These are phyloP conservation scores for Ustilago loliicola DNA, from an alignment of 1,284 basidiomycete genomes.

Conservation along the genomic window DNA sequence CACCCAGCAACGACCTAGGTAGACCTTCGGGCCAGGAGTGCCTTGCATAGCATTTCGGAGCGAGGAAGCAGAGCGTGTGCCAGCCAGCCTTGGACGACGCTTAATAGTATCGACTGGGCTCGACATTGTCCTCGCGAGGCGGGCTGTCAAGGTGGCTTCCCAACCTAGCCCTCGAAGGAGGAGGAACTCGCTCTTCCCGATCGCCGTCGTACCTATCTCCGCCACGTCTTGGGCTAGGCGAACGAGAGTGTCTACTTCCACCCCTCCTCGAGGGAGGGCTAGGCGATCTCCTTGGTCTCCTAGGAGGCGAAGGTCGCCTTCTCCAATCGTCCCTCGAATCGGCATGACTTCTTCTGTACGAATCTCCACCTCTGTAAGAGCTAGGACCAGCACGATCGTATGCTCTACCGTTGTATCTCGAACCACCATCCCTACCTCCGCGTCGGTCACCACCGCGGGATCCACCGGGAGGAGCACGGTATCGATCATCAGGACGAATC, in stretches of 20 bases:
- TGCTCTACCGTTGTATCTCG: constrained; percentile 39
- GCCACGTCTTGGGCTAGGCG: constrained; percentile 41
- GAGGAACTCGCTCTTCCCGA: constrained; percentile 40
- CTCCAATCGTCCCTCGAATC: constrained; percentile 59
- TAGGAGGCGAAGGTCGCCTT: constrained; percentile 49
- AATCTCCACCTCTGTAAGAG: constrained; percentile 41
- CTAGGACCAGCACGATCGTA: constrained; percentile 31
- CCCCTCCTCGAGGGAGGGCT: constrained; percentile 41
- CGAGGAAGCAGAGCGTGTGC: background rate
- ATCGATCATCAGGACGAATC: constrained; percentile 60
- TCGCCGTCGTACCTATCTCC: constrained; percentile 26
- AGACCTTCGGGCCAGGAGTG: too few relatives aligned
- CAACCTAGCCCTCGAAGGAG: constrained; percentile 31
- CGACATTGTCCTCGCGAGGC: constrained; percentile 49
- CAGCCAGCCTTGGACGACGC: background rate
- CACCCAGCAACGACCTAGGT: too few relatives aligned
- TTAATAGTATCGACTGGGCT: constrained; percentile 45
- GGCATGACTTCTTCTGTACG: constrained; percentile 37
- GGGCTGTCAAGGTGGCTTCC: constrained; percentile 57
- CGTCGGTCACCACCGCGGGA: constrained; percentile 11
- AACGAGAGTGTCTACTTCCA: constrained; percentile 43
- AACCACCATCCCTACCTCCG: constrained; percentile 20
- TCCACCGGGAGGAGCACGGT: constrained; percentile 17
- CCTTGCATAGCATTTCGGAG: background rate
- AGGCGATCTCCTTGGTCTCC: constrained; percentile 36